A percentile compares a stretch with the other conserved stretches of the same genome.
Evolutionary conservation across 495 filamentous ascomycete species (phyloP).

Genomic region (Hypoxylon crocopeplum): DNA sequence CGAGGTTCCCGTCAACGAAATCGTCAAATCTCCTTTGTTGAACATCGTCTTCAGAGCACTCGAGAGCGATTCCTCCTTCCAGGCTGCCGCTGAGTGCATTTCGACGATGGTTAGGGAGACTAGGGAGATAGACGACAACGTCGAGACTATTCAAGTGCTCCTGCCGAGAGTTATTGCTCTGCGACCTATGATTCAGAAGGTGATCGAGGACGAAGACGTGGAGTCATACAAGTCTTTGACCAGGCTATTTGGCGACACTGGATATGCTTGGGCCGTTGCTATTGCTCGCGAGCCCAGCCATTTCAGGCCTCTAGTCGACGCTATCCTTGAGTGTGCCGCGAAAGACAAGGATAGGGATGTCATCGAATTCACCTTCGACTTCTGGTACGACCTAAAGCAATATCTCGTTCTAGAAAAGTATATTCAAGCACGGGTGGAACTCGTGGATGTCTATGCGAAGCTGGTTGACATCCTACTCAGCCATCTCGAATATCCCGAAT

Average conservation of each 20-base stretch:
- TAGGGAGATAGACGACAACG: constrained; percentile 86
- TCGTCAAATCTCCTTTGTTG: constrained; percentile 86
- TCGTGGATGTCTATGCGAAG: constrained; percentile 79
- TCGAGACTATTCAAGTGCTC: constrained; percentile 80
- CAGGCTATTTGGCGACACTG: constrained; percentile 88
- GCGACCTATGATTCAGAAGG: constrained; percentile 74
- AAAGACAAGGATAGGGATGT: constrained; percentile 87
- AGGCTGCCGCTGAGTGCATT: constrained; percentile 91
- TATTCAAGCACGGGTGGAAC: constrained; percentile 75
- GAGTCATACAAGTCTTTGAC: constrained; percentile 89
- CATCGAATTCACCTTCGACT: constrained; percentile 88
- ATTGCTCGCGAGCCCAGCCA: constrained; percentile 82
- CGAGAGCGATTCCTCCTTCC: constrained; percentile 75
- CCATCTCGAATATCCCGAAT: constrained; percentile 87
- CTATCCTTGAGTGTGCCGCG: constrained; percentile 86
- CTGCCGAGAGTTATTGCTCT: constrained; percentile 83
- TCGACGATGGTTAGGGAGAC: constrained; percentile 92
- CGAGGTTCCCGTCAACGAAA: constrained; percentile 82
- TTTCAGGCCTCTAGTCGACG: constrained; percentile 87
- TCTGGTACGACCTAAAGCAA: constrained; percentile 99
- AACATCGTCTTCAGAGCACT: constrained; percentile 80
- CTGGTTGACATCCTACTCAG: constrained; percentile 93
- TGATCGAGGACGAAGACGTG: constrained; percentile 81
- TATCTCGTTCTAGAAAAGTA: constrained; percentile 90
- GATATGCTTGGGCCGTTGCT: constrained; percentile 90